Conservation (phyloP, 2,329 filamentous ascomycete genomes). For the Stagonosporopsis chrysanthemi region DNA sequence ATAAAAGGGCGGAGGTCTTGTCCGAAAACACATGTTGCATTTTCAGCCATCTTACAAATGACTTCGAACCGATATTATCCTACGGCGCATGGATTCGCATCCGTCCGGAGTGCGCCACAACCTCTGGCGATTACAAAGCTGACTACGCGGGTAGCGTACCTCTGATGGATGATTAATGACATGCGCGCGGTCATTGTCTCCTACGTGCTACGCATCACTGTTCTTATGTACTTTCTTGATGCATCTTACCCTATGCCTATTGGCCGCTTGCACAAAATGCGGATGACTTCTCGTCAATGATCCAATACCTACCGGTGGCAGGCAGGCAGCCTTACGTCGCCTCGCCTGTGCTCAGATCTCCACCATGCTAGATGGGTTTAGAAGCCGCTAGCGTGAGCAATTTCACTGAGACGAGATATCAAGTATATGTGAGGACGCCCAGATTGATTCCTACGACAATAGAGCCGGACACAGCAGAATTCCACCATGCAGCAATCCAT, state of each 20-base stretch:
- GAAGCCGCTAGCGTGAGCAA: constrained; percentile 18
- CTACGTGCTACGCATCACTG: not conserved
- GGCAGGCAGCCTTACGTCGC: constrained; percentile 11
- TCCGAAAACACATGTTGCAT: not conserved
- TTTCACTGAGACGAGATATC: not conserved
- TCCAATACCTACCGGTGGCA: constrained; percentile 13
- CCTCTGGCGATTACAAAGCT: constrained; percentile 1
- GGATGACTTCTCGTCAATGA: not conserved
- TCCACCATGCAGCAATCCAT: constrained; percentile 34
- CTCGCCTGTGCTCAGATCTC: constrained; percentile 10
- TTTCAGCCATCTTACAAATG: no score
- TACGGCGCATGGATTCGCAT: not conserved
- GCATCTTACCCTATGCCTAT: not conserved
- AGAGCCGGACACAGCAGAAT: not conserved
- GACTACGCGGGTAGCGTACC: not conserved
- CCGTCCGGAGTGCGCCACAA: not conserved
- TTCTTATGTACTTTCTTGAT: not conserved
- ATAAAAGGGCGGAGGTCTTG: not conserved
- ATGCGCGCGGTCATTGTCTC: not conserved
- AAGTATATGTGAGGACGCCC: constrained; percentile 7
- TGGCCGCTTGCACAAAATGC: not conserved
- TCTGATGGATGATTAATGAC: not conserved
- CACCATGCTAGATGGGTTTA: constrained; percentile 4
- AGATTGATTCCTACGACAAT: not conserved
- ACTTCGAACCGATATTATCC: no score